phyloP scores from a whole-genome alignment of 2,329 filamentous ascomycete genomes.

The Aurifilum marmelostoma region DNA sequence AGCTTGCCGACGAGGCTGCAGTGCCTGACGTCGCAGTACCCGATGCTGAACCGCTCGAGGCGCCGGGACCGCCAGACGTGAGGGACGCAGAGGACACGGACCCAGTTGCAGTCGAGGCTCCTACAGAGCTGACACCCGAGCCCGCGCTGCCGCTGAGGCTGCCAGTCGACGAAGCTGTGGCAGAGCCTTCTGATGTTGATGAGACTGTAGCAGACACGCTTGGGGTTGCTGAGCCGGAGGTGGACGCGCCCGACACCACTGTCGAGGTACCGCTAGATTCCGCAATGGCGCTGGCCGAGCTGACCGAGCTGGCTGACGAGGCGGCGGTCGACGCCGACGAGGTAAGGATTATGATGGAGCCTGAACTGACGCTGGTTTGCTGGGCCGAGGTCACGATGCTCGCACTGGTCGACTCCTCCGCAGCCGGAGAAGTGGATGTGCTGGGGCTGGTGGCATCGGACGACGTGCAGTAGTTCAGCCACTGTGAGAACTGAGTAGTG shows the following conservation, averaged over 20 bases:
- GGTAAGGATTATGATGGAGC: slow-evolving; percentile 26
- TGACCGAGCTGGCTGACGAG: not conserved
- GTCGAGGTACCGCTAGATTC: not conserved
- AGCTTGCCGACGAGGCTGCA: slow-evolving; percentile 20
- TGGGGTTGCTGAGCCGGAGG: not conserved
- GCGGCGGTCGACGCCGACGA: slow-evolving; percentile 11
- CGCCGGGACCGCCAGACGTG: not conserved
- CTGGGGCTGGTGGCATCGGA: slow-evolving; percentile 19
- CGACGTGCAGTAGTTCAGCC: slow-evolving; percentile 48
- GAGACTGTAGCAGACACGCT: not conserved
- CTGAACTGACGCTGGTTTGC: slow-evolving; percentile 19
- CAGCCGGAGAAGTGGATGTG: slow-evolving; percentile 31
- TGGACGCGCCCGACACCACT: not conserved
- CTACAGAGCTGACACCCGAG: not conserved
- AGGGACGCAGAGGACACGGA: not conserved
- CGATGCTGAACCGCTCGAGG: not conserved
- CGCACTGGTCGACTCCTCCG: slow-evolving; percentile 26
- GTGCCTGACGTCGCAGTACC: not conserved
- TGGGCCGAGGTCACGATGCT: slow-evolving; percentile 29
- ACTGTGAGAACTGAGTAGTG: slow-evolving; percentile 47
- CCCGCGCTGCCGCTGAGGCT: not conserved
- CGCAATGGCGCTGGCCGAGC: not conserved
- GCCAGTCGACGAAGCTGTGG: slow-evolving; percentile 1
- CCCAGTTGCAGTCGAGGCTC: not conserved
- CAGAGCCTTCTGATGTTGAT: too few species aligned